phyloP scores from a whole-genome alignment of 164 flowering plant species.

The Euptelea pleiosperma region DNA sequence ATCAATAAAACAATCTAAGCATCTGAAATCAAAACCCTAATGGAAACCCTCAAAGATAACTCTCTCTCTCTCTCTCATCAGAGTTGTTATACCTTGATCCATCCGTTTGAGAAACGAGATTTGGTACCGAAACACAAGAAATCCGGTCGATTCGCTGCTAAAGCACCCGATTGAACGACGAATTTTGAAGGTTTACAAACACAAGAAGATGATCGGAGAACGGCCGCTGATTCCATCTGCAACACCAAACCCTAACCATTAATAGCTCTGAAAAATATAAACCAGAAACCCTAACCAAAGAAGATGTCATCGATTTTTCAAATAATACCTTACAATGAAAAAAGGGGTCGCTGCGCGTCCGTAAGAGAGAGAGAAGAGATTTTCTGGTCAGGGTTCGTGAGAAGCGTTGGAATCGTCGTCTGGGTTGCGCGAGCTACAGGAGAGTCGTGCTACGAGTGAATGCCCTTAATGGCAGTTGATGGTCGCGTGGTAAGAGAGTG shows the following conservation, averaged over 20 bases:
- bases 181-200: conserved; percentile 9
- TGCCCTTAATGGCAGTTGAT: no score
- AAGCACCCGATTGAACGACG: conserved; percentile 16
- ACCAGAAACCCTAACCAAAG: not conserved
- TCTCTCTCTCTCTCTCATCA: no score
- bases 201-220: conserved; percentile 24
- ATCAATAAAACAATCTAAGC: conserved; percentile 5
- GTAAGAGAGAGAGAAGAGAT: not conserved
- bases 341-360: not conserved
- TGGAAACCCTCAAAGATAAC: no score
- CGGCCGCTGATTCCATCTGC: conserved; percentile 41
- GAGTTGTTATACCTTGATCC: conserved; percentile 24
- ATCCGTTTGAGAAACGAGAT: conserved; percentile 15
- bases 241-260: not conserved
- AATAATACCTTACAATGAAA: not conserved
- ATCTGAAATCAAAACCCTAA: not conserved
- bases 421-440: not conserved
- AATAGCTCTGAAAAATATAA: not conserved
- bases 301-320: not conserved
- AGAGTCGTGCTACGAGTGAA: no score
- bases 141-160: conserved; percentile 15
- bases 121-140: conserved; percentile 18
- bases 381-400: conserved; percentile 1
- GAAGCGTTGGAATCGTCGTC: not conserved
- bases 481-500: no score